A percentile compares a stretch with the other conserved stretches of the same genome.
Evolutionary conservation across 805 yeast species (phyloP).

Genomic region (Nakazawaea wickerhamii): DNA sequence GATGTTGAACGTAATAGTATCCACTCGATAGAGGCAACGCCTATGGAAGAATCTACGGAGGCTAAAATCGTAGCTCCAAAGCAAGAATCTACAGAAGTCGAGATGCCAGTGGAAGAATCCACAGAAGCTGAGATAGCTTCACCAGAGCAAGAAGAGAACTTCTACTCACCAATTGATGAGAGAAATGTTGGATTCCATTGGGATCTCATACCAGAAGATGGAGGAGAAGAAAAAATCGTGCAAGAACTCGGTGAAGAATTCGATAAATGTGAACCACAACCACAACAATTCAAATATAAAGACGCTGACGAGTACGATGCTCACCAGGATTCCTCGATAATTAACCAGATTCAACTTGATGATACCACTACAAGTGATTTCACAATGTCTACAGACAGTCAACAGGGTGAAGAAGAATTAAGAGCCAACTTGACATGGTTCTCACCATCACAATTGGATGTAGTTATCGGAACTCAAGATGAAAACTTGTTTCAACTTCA

Average conservation of each 20-base stretch:
- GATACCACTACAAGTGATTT: conserved; percentile 9
- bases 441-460: conserved; percentile 9
- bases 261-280: conserved; percentile 4
- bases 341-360: conserved; percentile 6
- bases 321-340: not conserved
- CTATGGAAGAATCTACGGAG: not conserved
- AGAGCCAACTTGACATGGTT: conserved; percentile 4
- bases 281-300: conserved; percentile 9
- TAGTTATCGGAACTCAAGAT: not conserved
- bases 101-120: not conserved
- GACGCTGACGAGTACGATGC: conserved; percentile 1
- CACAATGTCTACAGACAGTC: conserved; percentile 11
- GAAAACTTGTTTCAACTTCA: not conserved
- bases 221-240: not conserved
- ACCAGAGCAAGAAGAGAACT: not conserved
- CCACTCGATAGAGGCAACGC: not conserved
- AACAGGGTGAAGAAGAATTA: conserved; percentile 3
- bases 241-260: not conserved
- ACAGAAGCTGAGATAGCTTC: not conserved
- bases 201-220: not conserved
- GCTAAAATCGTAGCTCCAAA: not conserved
- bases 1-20: not conserved
- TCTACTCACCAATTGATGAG: not conserved
- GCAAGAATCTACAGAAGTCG: not conserved
- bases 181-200: not conserved